Evolutionary conservation across 139 green algal genomes (phyloP).

Genomic region (Tetradesmus obliquus): DNA sequence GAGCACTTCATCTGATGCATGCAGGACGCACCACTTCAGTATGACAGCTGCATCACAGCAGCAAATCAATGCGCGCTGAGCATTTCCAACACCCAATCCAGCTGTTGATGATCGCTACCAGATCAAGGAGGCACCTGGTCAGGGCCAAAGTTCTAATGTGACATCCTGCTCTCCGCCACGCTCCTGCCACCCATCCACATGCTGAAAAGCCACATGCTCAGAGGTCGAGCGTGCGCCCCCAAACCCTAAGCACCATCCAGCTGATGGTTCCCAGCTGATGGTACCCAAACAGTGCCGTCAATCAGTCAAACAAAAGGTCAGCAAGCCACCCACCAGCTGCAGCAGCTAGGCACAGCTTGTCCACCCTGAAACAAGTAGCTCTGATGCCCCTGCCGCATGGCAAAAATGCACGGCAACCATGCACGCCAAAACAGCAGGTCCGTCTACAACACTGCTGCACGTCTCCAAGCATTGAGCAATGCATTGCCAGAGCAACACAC

Average conservation of each 20-base stretch:
- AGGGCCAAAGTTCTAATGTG: neutral
- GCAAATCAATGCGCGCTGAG: neutral
- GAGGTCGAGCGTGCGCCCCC: neutral
- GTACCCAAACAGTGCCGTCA: neutral
- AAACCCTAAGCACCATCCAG: neutral
- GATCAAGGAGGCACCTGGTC: neutral
- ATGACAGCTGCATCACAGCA: neutral
- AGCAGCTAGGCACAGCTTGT: neutral
- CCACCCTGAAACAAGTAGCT: neutral
- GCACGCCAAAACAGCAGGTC: neutral
- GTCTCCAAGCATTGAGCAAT: neutral
- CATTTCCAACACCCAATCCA: neutral
- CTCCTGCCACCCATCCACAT: neutral
- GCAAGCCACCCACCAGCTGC: too few species aligned
- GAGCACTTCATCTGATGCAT: constrained; percentile 6
- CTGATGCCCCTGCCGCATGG: too few species aligned
- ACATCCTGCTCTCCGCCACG: neutral
- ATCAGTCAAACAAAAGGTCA: neutral
- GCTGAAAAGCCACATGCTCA: too few species aligned
- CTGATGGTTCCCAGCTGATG: too few species aligned
- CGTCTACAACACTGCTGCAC: neutral
- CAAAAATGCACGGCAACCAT: neutral
- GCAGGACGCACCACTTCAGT: neutral
- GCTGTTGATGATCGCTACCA: neutral
- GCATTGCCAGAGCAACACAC: neutral